A percentile compares a stretch with the other conserved stretches of the same genome.
Evolutionary conservation across 257 asterid species (phyloP).

Genomic region (Avicennia marina): DNA sequence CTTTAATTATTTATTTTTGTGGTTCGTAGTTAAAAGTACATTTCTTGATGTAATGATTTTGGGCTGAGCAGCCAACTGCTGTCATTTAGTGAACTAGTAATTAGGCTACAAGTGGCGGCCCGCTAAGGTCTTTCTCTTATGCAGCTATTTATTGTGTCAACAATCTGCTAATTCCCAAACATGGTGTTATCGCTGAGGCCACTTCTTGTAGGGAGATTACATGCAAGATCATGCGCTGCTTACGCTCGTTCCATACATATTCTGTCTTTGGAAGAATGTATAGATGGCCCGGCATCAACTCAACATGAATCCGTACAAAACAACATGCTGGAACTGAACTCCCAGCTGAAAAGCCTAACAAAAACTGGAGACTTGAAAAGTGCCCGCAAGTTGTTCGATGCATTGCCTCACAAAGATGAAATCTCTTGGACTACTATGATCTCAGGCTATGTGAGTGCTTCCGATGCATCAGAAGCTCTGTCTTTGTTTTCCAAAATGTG

Average conservation of each 20-base stretch:
- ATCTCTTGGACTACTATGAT: slow-evolving; percentile 82
- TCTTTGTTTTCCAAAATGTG: slow-evolving; percentile 58
- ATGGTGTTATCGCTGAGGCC: slow-evolving; percentile 33
- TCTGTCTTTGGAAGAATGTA: slow-evolving; percentile 21
- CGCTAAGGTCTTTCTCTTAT: neutral
- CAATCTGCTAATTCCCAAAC: slow-evolving; percentile 11
- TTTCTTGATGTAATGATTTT: too few species aligned
- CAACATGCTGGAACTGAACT: slow-evolving; percentile 43
- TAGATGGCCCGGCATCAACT: slow-evolving; percentile 9
- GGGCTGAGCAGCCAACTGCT: too few species aligned
- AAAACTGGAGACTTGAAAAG: slow-evolving; percentile 41
- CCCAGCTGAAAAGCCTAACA: slow-evolving; percentile 41
- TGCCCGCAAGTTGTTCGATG: slow-evolving; percentile 75
- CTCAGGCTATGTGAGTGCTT: slow-evolving; percentile 62
- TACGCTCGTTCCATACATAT: slow-evolving; percentile 28
- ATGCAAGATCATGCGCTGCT: slow-evolving; percentile 33
- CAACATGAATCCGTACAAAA: slow-evolving; percentile 22
- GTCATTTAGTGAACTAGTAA: too few species aligned
- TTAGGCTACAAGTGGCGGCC: too few species aligned
- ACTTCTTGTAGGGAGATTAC: slow-evolving; percentile 29
- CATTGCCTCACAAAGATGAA: slow-evolving; percentile 64
- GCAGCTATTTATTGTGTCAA: neutral
- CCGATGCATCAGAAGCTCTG: slow-evolving; percentile 59
- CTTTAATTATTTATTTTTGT: too few species aligned
- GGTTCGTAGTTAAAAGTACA: too few species aligned